Base-by-base conservation (phyloP, 345 rosid species). In the Camelina neglecta region DNA sequence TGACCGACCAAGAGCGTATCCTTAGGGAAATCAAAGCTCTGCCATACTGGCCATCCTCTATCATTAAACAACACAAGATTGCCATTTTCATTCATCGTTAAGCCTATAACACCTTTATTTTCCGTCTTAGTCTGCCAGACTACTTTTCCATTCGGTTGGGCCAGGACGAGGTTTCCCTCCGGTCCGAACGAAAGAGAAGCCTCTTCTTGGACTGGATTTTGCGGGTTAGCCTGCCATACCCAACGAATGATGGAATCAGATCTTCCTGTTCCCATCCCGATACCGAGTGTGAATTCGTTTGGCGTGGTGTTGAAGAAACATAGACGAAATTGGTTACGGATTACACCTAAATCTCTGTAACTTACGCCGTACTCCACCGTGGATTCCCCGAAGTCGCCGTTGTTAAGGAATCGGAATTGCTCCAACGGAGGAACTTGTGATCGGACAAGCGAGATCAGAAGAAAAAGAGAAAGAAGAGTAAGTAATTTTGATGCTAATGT, bases 201-300 rank as follows among this genome's bases (percentile, higher is more conserved):
- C 0, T 76, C 84, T 63, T 85, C 86, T 2, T 71, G 31, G 8
- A 89, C 88, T 0, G 89, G 91, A 24, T 71, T 70, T 29, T 84
- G 82, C 1, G 83, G 71, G 78, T 89, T 87, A 58, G 87, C 93
- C 65, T 84, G 86, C 89, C 91, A 85, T 0, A 83, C 91, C 90
- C 88, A 87, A 3, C 90, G 82, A 48, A 83, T 67, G 1, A 79
- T 50, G 12, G 88, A 82, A 64, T 82, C 85, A 0, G 87, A 83
- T n/a, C 80, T 57, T 4, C 71, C 74, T 12, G 81, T 81, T 18
- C 79, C 88, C 90, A 87, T 83, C 11, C 87, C 78, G 0, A 85
- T 69, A 10, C 82, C 90, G 4, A 87, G 76, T 18, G 85, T 87
- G 77, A 70, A 85, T 29, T 83, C 81, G 41, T 83, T 79, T 1